Conservation (phyloP, 1,139 yeast genomes). For the Candida pseudoviswanathii region DNA sequence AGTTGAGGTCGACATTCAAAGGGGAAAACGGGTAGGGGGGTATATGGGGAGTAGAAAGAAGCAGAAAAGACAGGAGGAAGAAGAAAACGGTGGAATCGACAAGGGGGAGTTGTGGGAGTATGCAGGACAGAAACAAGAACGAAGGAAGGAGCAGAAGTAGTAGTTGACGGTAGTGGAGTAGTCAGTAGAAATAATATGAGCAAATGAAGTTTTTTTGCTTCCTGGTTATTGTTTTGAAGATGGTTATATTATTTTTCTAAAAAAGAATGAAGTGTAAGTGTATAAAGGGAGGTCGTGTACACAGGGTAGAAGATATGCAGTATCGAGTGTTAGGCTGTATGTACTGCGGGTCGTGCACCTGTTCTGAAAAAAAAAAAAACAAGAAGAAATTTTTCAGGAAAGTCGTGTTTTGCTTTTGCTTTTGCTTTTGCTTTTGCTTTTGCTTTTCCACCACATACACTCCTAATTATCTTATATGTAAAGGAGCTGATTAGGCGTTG, state of each 20-base stretch:
- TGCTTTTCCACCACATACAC: neutral
- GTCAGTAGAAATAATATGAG: neutral
- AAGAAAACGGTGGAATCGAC: neutral
- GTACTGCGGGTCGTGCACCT: too few relatives aligned
- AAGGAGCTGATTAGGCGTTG: too few relatives aligned
- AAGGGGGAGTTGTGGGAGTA: too few relatives aligned
- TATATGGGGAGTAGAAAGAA: neutral
- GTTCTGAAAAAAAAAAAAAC: neutral
- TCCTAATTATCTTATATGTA: too few relatives aligned
- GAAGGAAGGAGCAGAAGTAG: neutral
- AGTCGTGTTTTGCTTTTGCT: neutral
- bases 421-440: neutral
- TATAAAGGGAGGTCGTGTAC: neutral
- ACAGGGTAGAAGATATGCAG: neutral
- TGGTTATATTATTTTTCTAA: neutral
- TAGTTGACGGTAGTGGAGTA: neutral
- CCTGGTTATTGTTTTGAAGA: neutral
- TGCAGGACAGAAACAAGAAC: neutral
- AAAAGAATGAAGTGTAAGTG: neutral
- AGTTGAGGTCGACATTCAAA: neutral
- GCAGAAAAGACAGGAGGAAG: neutral
- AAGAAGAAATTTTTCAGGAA: neutral
- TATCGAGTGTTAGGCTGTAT: too few relatives aligned
- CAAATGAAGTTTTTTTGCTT: neutral
- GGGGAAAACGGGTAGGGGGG: neutral